Base-by-base conservation (phyloP, 2,329 filamentous ascomycete genomes). In the Fusarium agapanthi region DNA sequence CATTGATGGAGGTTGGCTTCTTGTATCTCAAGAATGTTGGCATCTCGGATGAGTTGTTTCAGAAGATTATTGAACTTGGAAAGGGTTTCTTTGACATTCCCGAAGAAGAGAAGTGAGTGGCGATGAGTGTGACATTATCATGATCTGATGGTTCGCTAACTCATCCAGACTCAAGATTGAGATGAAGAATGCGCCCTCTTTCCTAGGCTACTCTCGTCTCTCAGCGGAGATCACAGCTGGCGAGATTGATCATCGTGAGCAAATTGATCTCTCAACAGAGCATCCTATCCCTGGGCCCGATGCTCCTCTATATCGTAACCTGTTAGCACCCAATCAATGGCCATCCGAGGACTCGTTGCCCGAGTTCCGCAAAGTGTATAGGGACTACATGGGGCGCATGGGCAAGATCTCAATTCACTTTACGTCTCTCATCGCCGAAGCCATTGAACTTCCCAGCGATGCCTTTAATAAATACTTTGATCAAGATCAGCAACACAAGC, bases 1-100 rank as follows among this genome's bases (percentile, higher is more conserved):
- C 93, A 0, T 84, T 97, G 37, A 88, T 97, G 76, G 92, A 95
- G 79, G 93, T 97, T n/a, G 94, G 94, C 4, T 97, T 97, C 78
- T 81, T 97, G 28, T 97, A 97, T 78, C 88, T 97, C 69, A 92
- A 91, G 78, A 95, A 97, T 78, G 91, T 93, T 6, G 92, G 92
- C 28, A 90, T 95, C 56, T 85, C 91, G 10, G 87, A 91, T 22
- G 84, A 88, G 43, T 83, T 95, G 58, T 90, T 93, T 75, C 78
- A 88, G 30, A 82, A 87, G 69, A 93, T 95, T 32, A 90, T 94
- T 59, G 77, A 83, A 6, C 87, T 94, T 77, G 93, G 92, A 48
- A 89, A 88, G 60, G 85, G 83, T 0, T 96, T 97, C 81, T 97
- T 97, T 76, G 89, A 93, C 67, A 86, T 97, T 62, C 91, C 93